Percentiles rank a stretch among this genome's conserved stretches.
phyloP scores from a whole-genome alignment of 495 filamentous ascomycete genomes.

The Pyrenopolyporus hunteri region DNA sequence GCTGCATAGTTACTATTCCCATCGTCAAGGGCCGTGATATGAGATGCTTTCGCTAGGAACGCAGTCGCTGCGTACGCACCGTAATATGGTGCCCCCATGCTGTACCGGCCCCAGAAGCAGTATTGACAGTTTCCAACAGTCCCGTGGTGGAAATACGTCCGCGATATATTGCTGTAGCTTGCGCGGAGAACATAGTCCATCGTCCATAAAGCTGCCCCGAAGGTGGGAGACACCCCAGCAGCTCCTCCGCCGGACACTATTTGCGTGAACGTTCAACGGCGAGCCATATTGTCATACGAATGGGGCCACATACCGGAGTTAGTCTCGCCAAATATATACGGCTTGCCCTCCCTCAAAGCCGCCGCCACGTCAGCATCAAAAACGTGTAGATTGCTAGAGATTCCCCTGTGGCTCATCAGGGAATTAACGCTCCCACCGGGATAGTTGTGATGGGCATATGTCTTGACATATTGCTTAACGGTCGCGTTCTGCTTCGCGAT shows the following conservation, averaged over 20 bases:
- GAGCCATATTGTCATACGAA: not conserved
- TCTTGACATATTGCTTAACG: conserved; percentile 56
- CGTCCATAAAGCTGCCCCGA: conserved; percentile 65
- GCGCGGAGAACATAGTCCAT: conserved; percentile 63
- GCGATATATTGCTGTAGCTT: conserved; percentile 52
- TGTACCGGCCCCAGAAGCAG: conserved; percentile 64
- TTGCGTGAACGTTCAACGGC: not conserved
- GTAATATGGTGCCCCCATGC: conserved; percentile 63
- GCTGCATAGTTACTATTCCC: conserved; percentile 57
- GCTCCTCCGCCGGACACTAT: conserved; percentile 56
- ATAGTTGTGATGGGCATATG: conserved; percentile 66
- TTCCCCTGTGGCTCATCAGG: conserved; percentile 60
- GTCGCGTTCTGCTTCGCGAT: conserved; percentile 55
- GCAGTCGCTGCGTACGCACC: conserved; percentile 62
- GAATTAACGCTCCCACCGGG: conserved; percentile 57
- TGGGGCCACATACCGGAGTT: conserved; percentile 54
- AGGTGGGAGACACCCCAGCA: conserved; percentile 60
- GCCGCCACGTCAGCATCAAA: conserved; percentile 60
- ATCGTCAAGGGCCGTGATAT: conserved; percentile 58
- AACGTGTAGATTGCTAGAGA: conserved; percentile 52
- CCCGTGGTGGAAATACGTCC: conserved; percentile 66
- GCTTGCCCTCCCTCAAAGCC: conserved; percentile 51
- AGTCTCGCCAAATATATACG: conserved; percentile 65
- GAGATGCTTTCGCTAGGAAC: conserved; percentile 56
- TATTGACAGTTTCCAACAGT: conserved; percentile 68